Evolutionary conservation across 202 grass and related monocot genomes (phyloP), one percentile per base, ranked within the genome.

Genomic region (Musa balbisiana): DNA sequence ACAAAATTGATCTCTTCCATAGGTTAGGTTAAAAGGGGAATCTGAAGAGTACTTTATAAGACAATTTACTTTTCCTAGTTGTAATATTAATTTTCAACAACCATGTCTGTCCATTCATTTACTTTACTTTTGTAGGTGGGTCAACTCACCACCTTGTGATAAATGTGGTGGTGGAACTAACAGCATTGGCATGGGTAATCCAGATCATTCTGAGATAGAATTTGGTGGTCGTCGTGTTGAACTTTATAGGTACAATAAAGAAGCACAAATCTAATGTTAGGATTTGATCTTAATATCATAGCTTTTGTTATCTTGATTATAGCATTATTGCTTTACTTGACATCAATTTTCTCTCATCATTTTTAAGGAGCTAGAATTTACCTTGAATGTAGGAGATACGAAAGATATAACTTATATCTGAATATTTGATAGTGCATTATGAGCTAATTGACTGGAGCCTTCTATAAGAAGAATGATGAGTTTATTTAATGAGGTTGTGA

Each of bases 61-160:
- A 43, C 4, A 43, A 43, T 43, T 43, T 43, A 43, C 33, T 43
- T 43, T 43, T 43, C 33, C 33, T 43, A 43, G 33, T 43, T 43
- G 33, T 43, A 43, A 43, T 43, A 43, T 43, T 43, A 43, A 60
- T 60, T n/a, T n/a, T 60, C 8, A 60, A 21, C 56, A 60, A 60
- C 56, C 16, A 20, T 60, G 17, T n/a, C 0, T 29, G 52, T 29
- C 22, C 29, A 25, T 27, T 80, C 49, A 15, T 75, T 52, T 65
- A 79, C 24, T 69, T 83, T 87, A 72, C 73, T 74, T 82, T 73
- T 81, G 82, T 79, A 99, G 95, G 59, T 99, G 91, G 95, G 91
- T 99, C 43, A 94, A 99, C 76, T 88, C 91, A 75, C 68, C 91
- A n/a, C 79, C 91, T 72, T 99, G 95, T 68, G 82, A 92, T 33